Percentiles rank a stretch among this genome's conserved stretches.
Evolutionary conservation across 257 asterid genomes (phyloP).

Genomic region (Solanum lignicaule): DNA sequence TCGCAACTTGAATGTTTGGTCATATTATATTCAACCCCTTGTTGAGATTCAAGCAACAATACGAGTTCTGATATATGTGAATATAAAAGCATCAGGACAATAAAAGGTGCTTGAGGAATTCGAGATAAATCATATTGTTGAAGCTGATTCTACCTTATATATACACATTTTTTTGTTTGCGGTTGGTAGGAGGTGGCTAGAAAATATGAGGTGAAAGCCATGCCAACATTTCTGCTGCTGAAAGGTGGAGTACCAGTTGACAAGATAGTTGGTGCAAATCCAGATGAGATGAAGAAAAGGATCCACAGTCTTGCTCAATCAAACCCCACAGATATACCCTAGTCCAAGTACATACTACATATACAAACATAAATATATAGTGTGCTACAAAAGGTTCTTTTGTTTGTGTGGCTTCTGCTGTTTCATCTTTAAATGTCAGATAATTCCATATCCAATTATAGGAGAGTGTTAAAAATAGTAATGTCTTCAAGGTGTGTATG

Average conservation of each 20-base stretch:
- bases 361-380: not conserved
- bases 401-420: not conserved
- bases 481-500: not conserved
- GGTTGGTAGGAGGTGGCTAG: slow-evolving; percentile 24
- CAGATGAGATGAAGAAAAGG: slow-evolving; percentile 25
- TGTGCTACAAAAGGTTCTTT: not conserved
- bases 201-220: slow-evolving; percentile 29
- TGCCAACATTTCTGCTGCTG: slow-evolving; percentile 34
- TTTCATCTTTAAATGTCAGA: slow-evolving; percentile 2
- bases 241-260: slow-evolving; percentile 25
- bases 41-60: not conserved
- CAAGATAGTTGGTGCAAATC: slow-evolving; percentile 33
- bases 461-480: not conserved
- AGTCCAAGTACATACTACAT: not conserved
- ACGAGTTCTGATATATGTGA: not conserved
- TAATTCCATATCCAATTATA: not conserved
- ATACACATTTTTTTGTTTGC: not conserved
- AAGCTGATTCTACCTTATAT: not conserved
- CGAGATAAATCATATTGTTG: not conserved
- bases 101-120: not conserved
- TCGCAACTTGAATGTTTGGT: not conserved
- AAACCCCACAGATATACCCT: not conserved
- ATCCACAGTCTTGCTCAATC: not conserved
- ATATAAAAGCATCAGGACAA: not conserved
- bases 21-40: not conserved